phyloP scores from a whole-genome alignment of 805 yeast genomes.

The Candida wancherniae region DNA sequence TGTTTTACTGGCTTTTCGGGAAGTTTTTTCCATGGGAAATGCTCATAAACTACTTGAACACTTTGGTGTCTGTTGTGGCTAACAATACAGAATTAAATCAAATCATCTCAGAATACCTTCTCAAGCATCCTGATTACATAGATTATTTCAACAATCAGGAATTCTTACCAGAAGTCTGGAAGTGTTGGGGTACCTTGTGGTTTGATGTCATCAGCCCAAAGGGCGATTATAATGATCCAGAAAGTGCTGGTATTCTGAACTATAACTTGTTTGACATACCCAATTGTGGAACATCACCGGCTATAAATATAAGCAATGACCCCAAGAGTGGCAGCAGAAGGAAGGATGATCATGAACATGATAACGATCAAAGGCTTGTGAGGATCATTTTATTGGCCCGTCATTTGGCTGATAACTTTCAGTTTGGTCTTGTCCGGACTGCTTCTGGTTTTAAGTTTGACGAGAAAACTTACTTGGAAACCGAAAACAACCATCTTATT shows the following conservation, averaged over 20 bases:
- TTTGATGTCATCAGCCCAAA: conserved; percentile 57
- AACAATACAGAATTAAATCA: conserved; percentile 22
- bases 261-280: conserved; percentile 59
- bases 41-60: conserved; percentile 58
- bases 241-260: conserved; percentile 54
- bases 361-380: conserved; percentile 48
- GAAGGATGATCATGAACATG: conserved; percentile 29
- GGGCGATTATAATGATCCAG: conserved; percentile 45
- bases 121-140: conserved; percentile 35
- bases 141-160: conserved; percentile 54
- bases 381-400: conserved; percentile 49
- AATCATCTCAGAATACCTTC: conserved; percentile 19
- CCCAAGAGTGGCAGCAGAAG: conserved; percentile 10
- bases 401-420: conserved; percentile 47
- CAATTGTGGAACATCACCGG: conserved; percentile 49
- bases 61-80: conserved; percentile 38
- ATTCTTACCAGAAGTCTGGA: conserved; percentile 71
- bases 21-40: conserved; percentile 67
- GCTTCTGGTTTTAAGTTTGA: conserved; percentile 43
- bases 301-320: conserved; percentile 25
- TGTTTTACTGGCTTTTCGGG: conserved; percentile 49
- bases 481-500: conserved; percentile 21
- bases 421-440: conserved; percentile 51
- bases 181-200: conserved; percentile 83
- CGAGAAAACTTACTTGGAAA: conserved; percentile 22